These are phyloP conservation scores for Pythium chondricola DNA, from an alignment of 352 stramenopile genomes.

Conservation along the genomic window DNA sequence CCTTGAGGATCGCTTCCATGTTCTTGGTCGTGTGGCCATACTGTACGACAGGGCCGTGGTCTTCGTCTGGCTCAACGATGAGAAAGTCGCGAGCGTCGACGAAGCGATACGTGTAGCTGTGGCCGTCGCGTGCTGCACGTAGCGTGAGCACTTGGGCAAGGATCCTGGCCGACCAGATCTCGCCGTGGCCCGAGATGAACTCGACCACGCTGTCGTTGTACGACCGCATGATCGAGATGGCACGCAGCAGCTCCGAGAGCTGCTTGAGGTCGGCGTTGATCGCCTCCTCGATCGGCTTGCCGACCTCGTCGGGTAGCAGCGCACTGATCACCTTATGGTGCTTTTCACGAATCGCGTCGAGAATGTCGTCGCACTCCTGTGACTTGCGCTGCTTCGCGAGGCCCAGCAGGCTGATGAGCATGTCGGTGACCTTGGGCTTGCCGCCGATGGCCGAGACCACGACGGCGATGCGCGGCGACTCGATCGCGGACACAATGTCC, in stretches of 20 bases:
- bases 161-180: constrained; percentile 94
- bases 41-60: constrained; percentile 73
- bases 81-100: constrained; percentile 91
- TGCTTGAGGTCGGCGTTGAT: constrained; percentile 64
- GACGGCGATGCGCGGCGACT: constrained; percentile 56
- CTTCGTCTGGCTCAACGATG: constrained; percentile 66
- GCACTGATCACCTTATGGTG: constrained; percentile 65
- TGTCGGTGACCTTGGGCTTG: constrained; percentile 95
- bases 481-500: constrained; percentile 53
- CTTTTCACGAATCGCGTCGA: constrained; percentile 75
- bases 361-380: constrained; percentile 52
- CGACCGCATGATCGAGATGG: constrained; percentile 86
- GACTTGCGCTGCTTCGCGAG: constrained; percentile 82
- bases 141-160: constrained; percentile 74
- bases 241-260: constrained; percentile 70
- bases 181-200: constrained; percentile 94
- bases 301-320: constrained; percentile 44
- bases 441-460: constrained; percentile 95
- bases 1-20: constrained; percentile 44
- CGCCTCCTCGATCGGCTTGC: constrained; percentile 41
- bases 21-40: constrained; percentile 70
- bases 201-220: constrained; percentile 84
- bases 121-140: constrained; percentile 34
- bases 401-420: constrained; percentile 89
- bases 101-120: constrained; percentile 76